These are phyloP conservation scores for Moesziomyces sp. DNA, from an alignment of 1,284 basidiomycete genomes.

Conservation along the genomic window DNA sequence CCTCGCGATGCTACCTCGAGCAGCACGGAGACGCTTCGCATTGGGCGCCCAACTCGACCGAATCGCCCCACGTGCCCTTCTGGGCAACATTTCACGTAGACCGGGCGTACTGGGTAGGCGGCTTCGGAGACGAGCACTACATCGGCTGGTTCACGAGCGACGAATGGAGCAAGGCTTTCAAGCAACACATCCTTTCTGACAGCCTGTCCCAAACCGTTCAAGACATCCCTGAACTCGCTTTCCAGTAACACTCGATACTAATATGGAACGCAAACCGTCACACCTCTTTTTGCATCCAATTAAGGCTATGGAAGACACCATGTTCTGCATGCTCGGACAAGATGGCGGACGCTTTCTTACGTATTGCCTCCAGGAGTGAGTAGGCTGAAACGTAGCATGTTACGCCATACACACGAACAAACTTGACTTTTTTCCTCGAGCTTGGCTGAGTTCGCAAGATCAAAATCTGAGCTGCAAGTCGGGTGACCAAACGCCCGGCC, in stretches of 20 bases:
- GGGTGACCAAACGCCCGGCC: neutral
- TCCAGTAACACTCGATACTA: neutral
- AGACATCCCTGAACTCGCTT: neutral
- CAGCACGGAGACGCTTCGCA: constrained; percentile 58
- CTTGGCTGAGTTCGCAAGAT: neutral
- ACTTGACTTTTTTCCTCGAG: neutral
- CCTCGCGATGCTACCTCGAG: constrained; percentile 46
- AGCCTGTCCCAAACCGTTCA: neutral
- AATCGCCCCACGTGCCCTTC: constrained; percentile 58
- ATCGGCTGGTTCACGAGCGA: constrained; percentile 59
- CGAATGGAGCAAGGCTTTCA: constrained; percentile 38
- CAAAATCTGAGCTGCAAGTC: neutral
- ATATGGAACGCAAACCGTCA: too few species aligned
- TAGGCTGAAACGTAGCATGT: neutral
- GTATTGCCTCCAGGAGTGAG: too few species aligned
- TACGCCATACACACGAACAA: neutral
- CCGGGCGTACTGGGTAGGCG: constrained; percentile 61
- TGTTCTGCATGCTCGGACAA: too few species aligned
- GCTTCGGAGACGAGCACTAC: constrained; percentile 66
- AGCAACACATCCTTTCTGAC: neutral
- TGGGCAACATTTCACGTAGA: constrained; percentile 59
- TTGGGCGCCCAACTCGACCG: constrained; percentile 55
- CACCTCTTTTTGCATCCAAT: too few species aligned
- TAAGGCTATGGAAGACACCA: too few species aligned
- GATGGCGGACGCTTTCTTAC: too few species aligned